Conservation (phyloP, 257 asterid genomes). For the Perilla frutescens region DNA sequence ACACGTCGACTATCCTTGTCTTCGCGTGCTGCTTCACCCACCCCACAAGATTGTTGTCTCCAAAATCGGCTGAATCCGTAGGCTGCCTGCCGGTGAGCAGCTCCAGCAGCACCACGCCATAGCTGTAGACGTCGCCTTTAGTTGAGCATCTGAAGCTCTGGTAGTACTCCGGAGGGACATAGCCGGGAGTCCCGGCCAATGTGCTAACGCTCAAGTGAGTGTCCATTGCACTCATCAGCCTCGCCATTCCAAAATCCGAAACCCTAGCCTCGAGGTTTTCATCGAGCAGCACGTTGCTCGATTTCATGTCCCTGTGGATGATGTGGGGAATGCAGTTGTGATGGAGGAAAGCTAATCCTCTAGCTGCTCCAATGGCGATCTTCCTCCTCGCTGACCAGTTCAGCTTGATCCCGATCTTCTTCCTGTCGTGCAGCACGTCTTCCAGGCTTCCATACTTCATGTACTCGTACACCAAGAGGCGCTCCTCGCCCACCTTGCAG, state of each 20-base stretch:
- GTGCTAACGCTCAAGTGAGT: slow-evolving; percentile 95
- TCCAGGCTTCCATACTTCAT: slow-evolving; percentile 93
- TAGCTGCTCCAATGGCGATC: slow-evolving; percentile 87
- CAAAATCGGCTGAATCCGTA: slow-evolving; percentile 87
- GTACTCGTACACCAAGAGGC: slow-evolving; percentile 89
- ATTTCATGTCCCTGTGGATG: slow-evolving; percentile 93
- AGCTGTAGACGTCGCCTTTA: slow-evolving; percentile 92
- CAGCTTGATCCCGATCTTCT: slow-evolving; percentile 66
- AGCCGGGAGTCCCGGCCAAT: slow-evolving; percentile 94
- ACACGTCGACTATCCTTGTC: slow-evolving; percentile 67
- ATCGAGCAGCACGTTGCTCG: slow-evolving; percentile 89
- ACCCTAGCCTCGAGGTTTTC: slow-evolving; percentile 87
- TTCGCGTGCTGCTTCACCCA: slow-evolving; percentile 86
- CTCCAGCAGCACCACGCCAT: slow-evolving; percentile 90
- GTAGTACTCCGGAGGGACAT: slow-evolving; percentile 95
- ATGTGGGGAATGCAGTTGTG: slow-evolving; percentile 91
- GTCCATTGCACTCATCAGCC: slow-evolving; percentile 85
- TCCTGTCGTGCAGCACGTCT: slow-evolving; percentile 76
- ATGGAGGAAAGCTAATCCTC: slow-evolving; percentile 90
- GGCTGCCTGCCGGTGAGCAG: slow-evolving; percentile 85
- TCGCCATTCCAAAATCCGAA: slow-evolving; percentile 97
- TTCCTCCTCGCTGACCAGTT: slow-evolving; percentile 80
- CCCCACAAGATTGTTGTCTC: slow-evolving; percentile 92
- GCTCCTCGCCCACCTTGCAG: slow-evolving; percentile 87
- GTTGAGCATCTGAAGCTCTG: slow-evolving; percentile 89